phyloP scores from a whole-genome alignment of 176 grass and related monocot species.

The Pharus latifolius region DNA sequence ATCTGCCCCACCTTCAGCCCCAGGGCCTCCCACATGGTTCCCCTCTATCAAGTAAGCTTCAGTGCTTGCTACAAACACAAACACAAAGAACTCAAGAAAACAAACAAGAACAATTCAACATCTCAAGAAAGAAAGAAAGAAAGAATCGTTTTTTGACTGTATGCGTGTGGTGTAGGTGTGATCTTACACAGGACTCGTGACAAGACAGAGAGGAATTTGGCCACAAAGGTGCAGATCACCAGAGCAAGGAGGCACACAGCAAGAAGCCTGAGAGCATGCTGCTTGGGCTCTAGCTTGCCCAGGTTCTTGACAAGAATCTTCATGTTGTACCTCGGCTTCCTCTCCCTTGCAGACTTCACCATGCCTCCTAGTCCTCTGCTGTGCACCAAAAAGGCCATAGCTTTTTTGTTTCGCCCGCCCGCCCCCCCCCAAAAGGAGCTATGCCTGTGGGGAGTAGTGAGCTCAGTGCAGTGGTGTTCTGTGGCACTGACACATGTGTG shows the following conservation, averaged over 20 bases:
- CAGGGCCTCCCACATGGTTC: not conserved
- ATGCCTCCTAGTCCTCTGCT: not conserved
- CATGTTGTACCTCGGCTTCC: slow-evolving; percentile 6
- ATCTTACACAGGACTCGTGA: not conserved
- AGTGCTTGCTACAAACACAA: not conserved
- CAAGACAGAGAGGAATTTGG: not conserved
- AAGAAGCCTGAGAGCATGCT: not conserved
- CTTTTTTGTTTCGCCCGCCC: no score
- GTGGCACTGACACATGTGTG: not conserved
- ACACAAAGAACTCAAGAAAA: not conserved
- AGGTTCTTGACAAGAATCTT: not conserved
- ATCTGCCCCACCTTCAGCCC: not conserved
- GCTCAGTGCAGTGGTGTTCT: not conserved
- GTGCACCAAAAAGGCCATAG: slow-evolving; percentile 16
- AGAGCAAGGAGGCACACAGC: slow-evolving; percentile 18
- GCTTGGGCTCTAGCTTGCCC: not conserved
- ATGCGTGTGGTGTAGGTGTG: not conserved
- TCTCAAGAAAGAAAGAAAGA: not conserved
- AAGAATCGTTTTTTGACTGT: not conserved
- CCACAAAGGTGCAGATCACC: not conserved
- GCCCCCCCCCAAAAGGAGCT: not conserved
- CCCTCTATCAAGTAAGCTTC: not conserved
- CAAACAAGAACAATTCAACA: not conserved
- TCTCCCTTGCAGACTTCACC: slow-evolving; percentile 1
- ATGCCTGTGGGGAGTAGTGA: not conserved